phyloP scores from a whole-genome alignment of 2,329 filamentous ascomycete species.

The Pseudogymnoascus sp. region DNA sequence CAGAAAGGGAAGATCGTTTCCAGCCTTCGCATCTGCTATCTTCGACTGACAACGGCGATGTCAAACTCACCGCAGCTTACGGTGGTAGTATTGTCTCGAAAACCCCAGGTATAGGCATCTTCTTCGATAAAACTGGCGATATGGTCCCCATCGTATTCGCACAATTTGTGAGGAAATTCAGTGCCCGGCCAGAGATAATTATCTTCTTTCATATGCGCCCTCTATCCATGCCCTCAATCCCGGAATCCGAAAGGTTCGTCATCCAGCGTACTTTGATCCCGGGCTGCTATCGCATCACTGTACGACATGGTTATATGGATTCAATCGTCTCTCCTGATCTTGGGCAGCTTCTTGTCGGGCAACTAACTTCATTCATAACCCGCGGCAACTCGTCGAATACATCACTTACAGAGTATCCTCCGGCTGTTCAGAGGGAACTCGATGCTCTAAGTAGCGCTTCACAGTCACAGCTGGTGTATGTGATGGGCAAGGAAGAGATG shows the following conservation, averaged over 20 bases:
- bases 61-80: slow-evolving; percentile 35
- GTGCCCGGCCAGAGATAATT: slow-evolving; percentile 59
- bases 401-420: slow-evolving; percentile 20
- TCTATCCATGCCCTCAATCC: slow-evolving; percentile 51
- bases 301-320: slow-evolving; percentile 69
- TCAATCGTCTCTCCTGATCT: slow-evolving; percentile 62
- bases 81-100: slow-evolving; percentile 37
- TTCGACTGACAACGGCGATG: slow-evolving; percentile 30
- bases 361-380: slow-evolving; percentile 48
- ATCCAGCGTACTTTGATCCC: slow-evolving; percentile 41
- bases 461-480: slow-evolving; percentile 46
- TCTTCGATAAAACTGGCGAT: slow-evolving; percentile 71
- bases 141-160: slow-evolving; percentile 61
- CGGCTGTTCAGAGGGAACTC: slow-evolving; percentile 35
- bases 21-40: slow-evolving; percentile 41
- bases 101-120: slow-evolving; percentile 59
- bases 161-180: slow-evolving; percentile 67
- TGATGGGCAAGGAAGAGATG: slow-evolving; percentile 59
- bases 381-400: slow-evolving; percentile 27
- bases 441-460: slow-evolving; percentile 40
- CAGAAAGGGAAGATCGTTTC: slow-evolving; percentile 58
- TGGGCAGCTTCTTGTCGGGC: slow-evolving; percentile 49
- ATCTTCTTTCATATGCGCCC: slow-evolving; percentile 70
- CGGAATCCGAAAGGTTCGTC: slow-evolving; percentile 42
- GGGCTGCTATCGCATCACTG: slow-evolving; percentile 61